Percentiles rank a stretch among this genome's conserved stretches.
phyloP scores from a whole-genome alignment of 2,329 filamentous ascomycete species.

The Pseudopithomyces chartarum region DNA sequence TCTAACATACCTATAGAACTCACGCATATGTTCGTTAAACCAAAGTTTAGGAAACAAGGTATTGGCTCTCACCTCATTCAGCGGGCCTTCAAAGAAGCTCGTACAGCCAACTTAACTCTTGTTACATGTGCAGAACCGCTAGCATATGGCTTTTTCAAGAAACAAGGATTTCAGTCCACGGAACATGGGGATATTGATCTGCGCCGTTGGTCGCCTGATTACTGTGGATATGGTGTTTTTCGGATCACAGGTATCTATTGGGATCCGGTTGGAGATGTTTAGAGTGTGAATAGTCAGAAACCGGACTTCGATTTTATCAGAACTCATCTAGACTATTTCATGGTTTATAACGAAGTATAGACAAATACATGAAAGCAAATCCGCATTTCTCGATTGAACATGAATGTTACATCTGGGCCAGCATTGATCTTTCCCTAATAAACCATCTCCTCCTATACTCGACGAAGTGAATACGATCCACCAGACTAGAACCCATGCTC shows the following conservation, averaged over 20 bases:
- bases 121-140: background rate
- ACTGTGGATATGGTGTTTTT: conserved; percentile 5
- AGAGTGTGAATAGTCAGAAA: too few species aligned
- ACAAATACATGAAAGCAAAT: too few species aligned
- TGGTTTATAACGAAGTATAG: too few species aligned
- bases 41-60: background rate
- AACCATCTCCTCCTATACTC: too few species aligned
- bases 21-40: conserved; percentile 7
- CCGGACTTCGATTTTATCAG: too few species aligned
- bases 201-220: background rate
- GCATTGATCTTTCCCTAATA: too few species aligned
- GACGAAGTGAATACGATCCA: too few species aligned
- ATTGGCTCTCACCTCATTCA: background rate
- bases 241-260: background rate
- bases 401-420: too few species aligned
- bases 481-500: too few species aligned
- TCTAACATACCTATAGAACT: background rate
- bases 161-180: background rate
- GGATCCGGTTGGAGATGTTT: background rate
- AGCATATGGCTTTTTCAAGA: background rate
- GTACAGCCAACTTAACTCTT: background rate
- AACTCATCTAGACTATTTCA: too few species aligned
- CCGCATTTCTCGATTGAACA: too few species aligned
- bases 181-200: conserved; percentile 10
- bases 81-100: background rate